A percentile compares a stretch with the other conserved stretches of the same genome.
Conservation (phyloP, 495 filamentous ascomycete genomes). For the Oidiodendron maius region DNA sequence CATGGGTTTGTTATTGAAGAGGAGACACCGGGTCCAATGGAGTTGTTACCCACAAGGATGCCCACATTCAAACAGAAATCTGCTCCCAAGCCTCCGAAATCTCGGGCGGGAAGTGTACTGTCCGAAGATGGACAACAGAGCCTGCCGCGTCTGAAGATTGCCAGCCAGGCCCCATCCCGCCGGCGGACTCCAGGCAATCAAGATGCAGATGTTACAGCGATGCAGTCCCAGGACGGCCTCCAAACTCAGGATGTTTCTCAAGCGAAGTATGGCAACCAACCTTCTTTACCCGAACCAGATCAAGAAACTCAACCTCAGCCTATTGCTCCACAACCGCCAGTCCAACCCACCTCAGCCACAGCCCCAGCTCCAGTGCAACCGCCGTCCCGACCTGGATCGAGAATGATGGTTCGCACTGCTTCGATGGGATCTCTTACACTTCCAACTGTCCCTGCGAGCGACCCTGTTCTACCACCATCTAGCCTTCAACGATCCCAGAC, state of each 20-base stretch:
- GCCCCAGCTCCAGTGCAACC: neutral
- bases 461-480: conserved; percentile 42
- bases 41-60: conserved; percentile 24
- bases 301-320: neutral
- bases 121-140: conserved; percentile 21
- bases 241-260: neutral
- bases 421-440: conserved; percentile 31
- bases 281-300: neutral
- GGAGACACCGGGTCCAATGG: conserved; percentile 23
- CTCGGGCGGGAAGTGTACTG: conserved; percentile 17
- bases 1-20: conserved; percentile 13
- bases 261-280: neutral
- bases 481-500: conserved; percentile 40
- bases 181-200: neutral
- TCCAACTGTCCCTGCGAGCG: conserved; percentile 48
- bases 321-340: neutral
- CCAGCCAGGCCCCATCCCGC: neutral
- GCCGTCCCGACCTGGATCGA: conserved; percentile 12
- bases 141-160: conserved; percentile 13
- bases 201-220: neutral
- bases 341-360: neutral
- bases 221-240: neutral
- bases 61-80: conserved; percentile 5
- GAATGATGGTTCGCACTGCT: conserved; percentile 20
- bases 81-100: conserved; percentile 1